Conservation (phyloP, 1,284 basidiomycete species). For the Fistulina hepatica region DNA sequence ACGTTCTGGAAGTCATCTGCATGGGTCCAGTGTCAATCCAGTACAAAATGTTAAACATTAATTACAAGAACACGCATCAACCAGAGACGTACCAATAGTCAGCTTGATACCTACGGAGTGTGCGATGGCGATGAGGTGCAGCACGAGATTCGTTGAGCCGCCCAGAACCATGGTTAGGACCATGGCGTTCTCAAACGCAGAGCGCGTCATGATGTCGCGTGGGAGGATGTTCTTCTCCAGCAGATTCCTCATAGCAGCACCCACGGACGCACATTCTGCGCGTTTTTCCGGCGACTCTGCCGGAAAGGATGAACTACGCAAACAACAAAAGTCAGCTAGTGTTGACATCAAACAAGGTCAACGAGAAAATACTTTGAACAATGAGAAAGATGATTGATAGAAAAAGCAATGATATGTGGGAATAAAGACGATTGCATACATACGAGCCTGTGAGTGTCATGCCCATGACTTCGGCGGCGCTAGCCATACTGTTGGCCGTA, state of each 20-base stretch:
- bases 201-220: slow-evolving; percentile 90
- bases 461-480: slow-evolving; percentile 82
- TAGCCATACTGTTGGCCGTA: slow-evolving; percentile 95
- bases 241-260: slow-evolving; percentile 73
- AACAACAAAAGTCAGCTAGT: too few species aligned
- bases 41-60: too few species aligned
- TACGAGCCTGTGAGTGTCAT: slow-evolving; percentile 97
- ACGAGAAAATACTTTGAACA: too few species aligned
- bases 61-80: too few species aligned
- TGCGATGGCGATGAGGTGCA: slow-evolving; percentile 86
- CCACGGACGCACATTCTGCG: slow-evolving; percentile 75
- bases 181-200: slow-evolving; percentile 96
- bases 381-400: too few species aligned
- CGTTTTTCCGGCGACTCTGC: slow-evolving; percentile 84
- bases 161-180: slow-evolving; percentile 91
- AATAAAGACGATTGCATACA: too few species aligned
- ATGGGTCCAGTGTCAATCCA: too few species aligned
- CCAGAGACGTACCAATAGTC: too few species aligned
- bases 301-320: slow-evolving; percentile 88
- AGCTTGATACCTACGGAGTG: slow-evolving; percentile 79
- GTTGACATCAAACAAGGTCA: too few species aligned
- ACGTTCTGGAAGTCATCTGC: slow-evolving; percentile 86
- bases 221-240: slow-evolving; percentile 90
- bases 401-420: too few species aligned
- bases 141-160: slow-evolving; percentile 87